phyloP scores from a whole-genome alignment of 305 asterid species.

The Plantago coronopus region DNA sequence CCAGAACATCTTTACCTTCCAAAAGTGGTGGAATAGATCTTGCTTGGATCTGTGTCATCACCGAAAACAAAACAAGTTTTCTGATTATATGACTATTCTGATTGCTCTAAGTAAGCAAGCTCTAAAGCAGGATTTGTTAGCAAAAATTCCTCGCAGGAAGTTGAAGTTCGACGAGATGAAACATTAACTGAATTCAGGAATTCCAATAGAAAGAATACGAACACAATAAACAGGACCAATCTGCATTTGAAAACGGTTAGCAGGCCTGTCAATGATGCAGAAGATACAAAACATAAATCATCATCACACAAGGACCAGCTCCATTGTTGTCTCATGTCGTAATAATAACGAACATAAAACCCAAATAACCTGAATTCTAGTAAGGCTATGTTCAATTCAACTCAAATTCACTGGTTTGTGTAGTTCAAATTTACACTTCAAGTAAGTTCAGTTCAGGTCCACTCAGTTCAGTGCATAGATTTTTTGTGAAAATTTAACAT shows the following conservation, averaged over 20 bases:
- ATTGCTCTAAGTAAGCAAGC: constrained; percentile 1
- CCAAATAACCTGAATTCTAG: too few species aligned
- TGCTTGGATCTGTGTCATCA: constrained; percentile 69
- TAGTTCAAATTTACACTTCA: too few species aligned
- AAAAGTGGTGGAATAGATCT: constrained; percentile 76
- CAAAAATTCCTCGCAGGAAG: not conserved
- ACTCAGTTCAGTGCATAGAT: too few species aligned
- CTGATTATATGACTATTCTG: not conserved
- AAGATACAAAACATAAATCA: constrained; percentile 1
- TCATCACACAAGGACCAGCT: not conserved
- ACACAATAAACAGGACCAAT: not conserved
- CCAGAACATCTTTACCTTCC: constrained; percentile 87
- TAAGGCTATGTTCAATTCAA: too few species aligned
- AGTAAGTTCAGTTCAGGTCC: too few species aligned
- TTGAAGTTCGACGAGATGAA: not conserved
- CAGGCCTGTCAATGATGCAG: not conserved
- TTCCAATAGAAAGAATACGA: not conserved
- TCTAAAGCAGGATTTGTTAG: not conserved
- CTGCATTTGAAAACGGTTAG: not conserved
- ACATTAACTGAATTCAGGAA: not conserved
- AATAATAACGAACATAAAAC: too few species aligned
- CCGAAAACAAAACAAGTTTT: constrained; percentile 8
- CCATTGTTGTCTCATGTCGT: not conserved
- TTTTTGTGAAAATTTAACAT: too few species aligned
- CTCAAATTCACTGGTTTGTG: too few species aligned